Evolutionary conservation across 192 early-diverging fungal species (phyloP), one percentile per base, ranked within the genome.

Genomic region (Backusella liffmaniae): DNA sequence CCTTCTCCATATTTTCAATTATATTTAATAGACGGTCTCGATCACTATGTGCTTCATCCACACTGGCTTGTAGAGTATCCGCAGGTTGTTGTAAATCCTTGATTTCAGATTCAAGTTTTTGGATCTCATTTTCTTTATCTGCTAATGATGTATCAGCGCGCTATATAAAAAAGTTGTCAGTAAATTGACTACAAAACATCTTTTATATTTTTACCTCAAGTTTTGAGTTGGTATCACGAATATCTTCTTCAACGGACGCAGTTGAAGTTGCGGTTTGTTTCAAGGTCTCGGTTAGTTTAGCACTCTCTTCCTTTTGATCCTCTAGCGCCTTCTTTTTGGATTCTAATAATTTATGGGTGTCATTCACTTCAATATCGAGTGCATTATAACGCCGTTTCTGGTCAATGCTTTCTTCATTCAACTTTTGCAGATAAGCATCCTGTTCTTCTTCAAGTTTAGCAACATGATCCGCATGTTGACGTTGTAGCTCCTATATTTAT

Each of bases 331-430:
- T 36, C 18, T 35, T 6, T 8, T 30, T 35, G 5, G 5, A 32
- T 18, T 46, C 26, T 46, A 71, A 12, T 49, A 12, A 4, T 21
- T 44, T 26, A 16, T 29, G 26, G 16, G 42, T 44, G 46, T 71
- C 70, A 44, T 18, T 30, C 39, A 71, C 70, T 6, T 71, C 70
- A 29, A 71, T 71, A 12, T 44, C 70, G 13, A 44, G 70, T 16
- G 42, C 29, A 49, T 71, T 32, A 18, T 46, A 44, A 16, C 41
- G 41, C 5, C 70, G 39, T 6, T 23, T 44, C 8, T n/a, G 29
- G 3, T 71, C 42, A 16, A 71, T 21, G 15, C 46, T 71, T 18
- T 71, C 39, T 29, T 71, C 70, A 30, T 49, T 44, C 1, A 71
- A 16, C 29, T 71, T 71, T 49, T 71, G 70, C 29, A 49, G 42